Evolutionary conservation across 2,329 filamentous ascomycete genomes (phyloP).

Genomic region (Phialocephala subalpina): DNA sequence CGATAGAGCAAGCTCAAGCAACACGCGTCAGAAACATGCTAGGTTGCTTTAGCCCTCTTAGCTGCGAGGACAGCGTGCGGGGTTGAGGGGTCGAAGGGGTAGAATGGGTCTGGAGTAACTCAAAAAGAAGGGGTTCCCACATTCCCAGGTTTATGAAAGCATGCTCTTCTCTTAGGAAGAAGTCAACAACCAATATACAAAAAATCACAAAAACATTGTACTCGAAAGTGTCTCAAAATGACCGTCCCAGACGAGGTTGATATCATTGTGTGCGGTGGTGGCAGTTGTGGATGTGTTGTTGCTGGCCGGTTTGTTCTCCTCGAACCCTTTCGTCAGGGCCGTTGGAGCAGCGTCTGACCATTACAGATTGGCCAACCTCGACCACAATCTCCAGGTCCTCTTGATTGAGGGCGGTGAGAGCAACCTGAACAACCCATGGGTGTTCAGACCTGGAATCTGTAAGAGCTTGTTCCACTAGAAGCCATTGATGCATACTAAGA

Average conservation of each 20-base stretch:
- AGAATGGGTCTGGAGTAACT: constrained; percentile 8
- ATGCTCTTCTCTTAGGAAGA: constrained; percentile 10
- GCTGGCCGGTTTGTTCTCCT: constrained; percentile 49
- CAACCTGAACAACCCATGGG: constrained; percentile 57
- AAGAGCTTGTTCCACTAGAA: constrained; percentile 49
- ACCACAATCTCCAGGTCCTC: constrained; percentile 54
- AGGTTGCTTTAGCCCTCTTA: constrained; percentile 19
- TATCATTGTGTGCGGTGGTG: constrained; percentile 59
- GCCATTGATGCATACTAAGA: constrained; percentile 32
- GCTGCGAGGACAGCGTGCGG: constrained; percentile 20
- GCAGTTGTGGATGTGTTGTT: constrained; percentile 57
- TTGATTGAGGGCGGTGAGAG: constrained; percentile 63
- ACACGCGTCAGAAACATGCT: constrained; percentile 12
- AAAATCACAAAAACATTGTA: constrained; percentile 5
- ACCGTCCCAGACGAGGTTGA: constrained; percentile 53
- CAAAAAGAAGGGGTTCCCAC: constrained; percentile 17
- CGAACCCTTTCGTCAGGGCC: not conserved
- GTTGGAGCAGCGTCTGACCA: constrained; percentile 12
- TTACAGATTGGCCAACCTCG: constrained; percentile 57
- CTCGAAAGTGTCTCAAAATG: constrained; percentile 30
- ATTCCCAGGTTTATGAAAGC: constrained; percentile 1
- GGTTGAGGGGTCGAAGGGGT: constrained; percentile 17
- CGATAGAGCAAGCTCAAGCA: constrained; percentile 13
- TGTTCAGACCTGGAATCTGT: constrained; percentile 61
- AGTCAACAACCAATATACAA: constrained; percentile 12